Evolutionary conservation across 371 early-diverging fungal genomes (phyloP).

Genomic region (Saksenaea oblongispora): DNA sequence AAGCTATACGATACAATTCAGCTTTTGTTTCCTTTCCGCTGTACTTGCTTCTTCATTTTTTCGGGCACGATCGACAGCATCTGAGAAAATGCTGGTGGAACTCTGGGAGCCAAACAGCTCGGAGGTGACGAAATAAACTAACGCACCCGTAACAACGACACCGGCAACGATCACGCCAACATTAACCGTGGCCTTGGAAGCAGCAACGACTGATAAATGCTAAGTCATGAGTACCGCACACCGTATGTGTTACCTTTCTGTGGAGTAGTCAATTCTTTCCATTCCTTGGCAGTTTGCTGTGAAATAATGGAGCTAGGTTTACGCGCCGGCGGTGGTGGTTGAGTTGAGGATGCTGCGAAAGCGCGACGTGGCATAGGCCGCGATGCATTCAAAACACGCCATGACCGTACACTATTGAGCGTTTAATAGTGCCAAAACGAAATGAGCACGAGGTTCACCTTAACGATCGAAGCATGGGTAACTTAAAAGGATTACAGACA

Average conservation of each 20-base stretch:
- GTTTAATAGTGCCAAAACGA: neutral
- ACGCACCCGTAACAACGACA: slow-evolving; percentile 29
- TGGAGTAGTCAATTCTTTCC: slow-evolving; percentile 45
- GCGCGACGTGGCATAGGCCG: neutral
- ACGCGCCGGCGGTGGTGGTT: neutral
- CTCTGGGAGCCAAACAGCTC: slow-evolving; percentile 49
- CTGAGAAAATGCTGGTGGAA: slow-evolving; percentile 40
- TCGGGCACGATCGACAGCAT: slow-evolving; percentile 41
- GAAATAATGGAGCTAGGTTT: slow-evolving; percentile 17
- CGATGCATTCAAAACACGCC: neutral
- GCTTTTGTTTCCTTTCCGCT: neutral
- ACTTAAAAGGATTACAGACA: neutral
- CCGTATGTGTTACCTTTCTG: slow-evolving; percentile 35
- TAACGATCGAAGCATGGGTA: neutral
- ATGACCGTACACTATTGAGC: neutral
- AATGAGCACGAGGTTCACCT: neutral
- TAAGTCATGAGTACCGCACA: neutral
- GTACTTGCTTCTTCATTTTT: slow-evolving; percentile 24
- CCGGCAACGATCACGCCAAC: slow-evolving; percentile 42
- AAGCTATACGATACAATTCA: slow-evolving; percentile 6
- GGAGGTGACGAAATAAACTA: slow-evolving; percentile 37
- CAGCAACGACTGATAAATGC: slow-evolving; percentile 33
- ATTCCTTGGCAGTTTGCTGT: slow-evolving; percentile 34
- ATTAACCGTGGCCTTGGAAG: slow-evolving; percentile 43
- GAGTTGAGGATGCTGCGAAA: neutral